Conservation (phyloP, 768 basidiomycete genomes). For the Mrakia hoshinonis region DNA sequence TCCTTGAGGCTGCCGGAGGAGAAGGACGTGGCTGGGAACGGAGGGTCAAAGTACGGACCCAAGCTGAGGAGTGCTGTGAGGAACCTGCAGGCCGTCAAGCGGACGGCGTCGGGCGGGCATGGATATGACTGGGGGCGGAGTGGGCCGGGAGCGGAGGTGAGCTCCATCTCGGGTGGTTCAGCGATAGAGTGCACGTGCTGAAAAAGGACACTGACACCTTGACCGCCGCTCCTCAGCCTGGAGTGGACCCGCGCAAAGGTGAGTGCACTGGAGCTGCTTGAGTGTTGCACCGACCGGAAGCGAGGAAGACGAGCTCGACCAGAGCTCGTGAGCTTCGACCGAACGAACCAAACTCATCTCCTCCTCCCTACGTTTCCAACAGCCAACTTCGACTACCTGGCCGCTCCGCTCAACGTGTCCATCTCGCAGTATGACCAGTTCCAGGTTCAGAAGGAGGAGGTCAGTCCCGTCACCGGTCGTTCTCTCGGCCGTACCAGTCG, state of each 20-base stretch:
- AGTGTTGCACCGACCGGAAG: too few species aligned
- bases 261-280: too few species aligned
- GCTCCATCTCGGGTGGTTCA: too few species aligned
- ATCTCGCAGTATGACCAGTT: background rate
- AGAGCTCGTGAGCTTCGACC: too few species aligned
- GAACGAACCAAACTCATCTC: background rate
- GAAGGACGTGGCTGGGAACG: background rate
- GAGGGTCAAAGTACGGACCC: background rate
- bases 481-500: too few species aligned
- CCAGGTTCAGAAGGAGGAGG: background rate
- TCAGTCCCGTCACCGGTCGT: too few species aligned
- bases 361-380: too few species aligned
- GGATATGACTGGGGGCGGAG: background rate
- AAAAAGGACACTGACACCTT: too few species aligned
- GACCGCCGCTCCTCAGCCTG: background rate
- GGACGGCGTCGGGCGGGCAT: background rate
- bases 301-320: too few species aligned
- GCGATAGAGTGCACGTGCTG: too few species aligned
- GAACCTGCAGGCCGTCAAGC: background rate
- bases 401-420: background rate
- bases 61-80: constrained; percentile 4
- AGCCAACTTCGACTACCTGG: background rate
- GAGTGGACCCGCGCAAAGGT: background rate
- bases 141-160: background rate
- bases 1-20: background rate